Evolutionary conservation across 257 asterid species (phyloP).

Genomic region (Fraxinus americana): DNA sequence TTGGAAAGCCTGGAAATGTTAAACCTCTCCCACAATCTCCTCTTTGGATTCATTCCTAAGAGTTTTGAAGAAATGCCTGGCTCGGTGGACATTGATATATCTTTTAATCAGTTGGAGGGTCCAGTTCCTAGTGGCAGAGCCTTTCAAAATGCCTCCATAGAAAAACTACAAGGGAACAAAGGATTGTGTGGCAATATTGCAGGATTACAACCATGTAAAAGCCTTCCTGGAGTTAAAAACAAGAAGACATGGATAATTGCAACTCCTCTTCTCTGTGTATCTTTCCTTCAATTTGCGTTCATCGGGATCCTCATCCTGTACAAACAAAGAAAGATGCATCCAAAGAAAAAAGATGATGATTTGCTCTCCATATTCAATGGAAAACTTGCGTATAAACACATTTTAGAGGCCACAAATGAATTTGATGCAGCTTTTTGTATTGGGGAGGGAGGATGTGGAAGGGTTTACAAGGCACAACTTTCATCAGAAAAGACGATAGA

Average conservation of each 20-base stretch:
- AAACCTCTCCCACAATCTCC: too few relatives aligned
- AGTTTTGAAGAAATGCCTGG: too few relatives aligned
- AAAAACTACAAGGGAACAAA: slow-evolving; percentile 1
- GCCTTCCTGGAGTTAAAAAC: too few relatives aligned
- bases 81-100: too few relatives aligned
- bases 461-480: neutral
- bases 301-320: neutral
- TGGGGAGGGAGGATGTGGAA: slow-evolving; percentile 2
- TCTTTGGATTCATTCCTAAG: too few relatives aligned
- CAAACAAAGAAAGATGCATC: neutral
- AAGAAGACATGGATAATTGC: neutral
- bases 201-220: neutral
- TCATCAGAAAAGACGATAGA: neutral
- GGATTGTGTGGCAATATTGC: slow-evolving; percentile 21
- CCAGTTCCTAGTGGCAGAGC: neutral
- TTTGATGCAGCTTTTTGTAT: slow-evolving; percentile 17
- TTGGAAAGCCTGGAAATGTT: too few relatives aligned
- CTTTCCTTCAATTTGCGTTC: neutral
- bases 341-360: neutral
- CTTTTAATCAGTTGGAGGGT: too few relatives aligned
- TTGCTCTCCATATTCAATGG: neutral
- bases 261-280: neutral
- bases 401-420: slow-evolving; percentile 2
- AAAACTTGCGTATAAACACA: slow-evolving; percentile 1
- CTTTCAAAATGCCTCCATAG: slow-evolving; percentile 10